Evolutionary conservation across 2,329 filamentous ascomycete genomes (phyloP).

Genomic region (Leptodontidium sp.): DNA sequence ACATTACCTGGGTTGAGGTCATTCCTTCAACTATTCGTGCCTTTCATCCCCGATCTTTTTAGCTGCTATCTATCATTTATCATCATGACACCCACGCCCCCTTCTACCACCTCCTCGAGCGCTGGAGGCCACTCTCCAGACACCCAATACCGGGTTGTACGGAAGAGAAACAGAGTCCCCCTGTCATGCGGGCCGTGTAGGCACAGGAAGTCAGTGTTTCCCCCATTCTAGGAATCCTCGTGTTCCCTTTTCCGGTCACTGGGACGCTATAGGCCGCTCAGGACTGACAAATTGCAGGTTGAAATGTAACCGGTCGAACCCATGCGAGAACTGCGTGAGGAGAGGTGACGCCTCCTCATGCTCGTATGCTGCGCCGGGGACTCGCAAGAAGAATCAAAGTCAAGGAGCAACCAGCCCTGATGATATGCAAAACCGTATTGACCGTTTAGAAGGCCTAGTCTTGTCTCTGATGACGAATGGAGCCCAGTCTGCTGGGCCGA

Average conservation of each 20-base stretch:
- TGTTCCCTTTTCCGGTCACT: conserved; percentile 32
- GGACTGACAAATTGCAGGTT: conserved; percentile 60
- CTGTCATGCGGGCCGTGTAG: conserved; percentile 92
- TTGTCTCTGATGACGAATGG: conserved; percentile 94
- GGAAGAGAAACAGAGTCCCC: conserved; percentile 90
- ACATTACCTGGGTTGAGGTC: conserved; percentile 28
- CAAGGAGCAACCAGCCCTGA: conserved; percentile 74
- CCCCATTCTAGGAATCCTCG: conserved; percentile 25
- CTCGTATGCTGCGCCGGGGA: conserved; percentile 78
- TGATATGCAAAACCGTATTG: conserved; percentile 99
- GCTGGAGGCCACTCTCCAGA: conserved; percentile 82
- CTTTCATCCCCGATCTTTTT: conserved; percentile 28
- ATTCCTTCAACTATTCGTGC: conserved; percentile 27
- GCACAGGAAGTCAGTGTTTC: conserved; percentile 78
- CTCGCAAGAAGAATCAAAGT: conserved; percentile 76
- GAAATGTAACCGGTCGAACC: conserved; percentile 92
- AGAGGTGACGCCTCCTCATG: conserved; percentile 83
- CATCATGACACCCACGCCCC: conserved; percentile 77
- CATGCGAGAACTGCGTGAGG: conserved; percentile 95
- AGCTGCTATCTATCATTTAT: conserved; percentile 33
- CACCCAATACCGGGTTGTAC: conserved; percentile 84
- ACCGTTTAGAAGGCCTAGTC: conserved; percentile 90
- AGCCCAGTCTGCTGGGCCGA: conserved; percentile 67
- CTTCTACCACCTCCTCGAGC: conserved; percentile 79
- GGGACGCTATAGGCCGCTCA: conserved; percentile 9